These are phyloP conservation scores for Thecaphora thlaspeos DNA, from an alignment of 1,284 basidiomycete genomes.

Conservation along the genomic window DNA sequence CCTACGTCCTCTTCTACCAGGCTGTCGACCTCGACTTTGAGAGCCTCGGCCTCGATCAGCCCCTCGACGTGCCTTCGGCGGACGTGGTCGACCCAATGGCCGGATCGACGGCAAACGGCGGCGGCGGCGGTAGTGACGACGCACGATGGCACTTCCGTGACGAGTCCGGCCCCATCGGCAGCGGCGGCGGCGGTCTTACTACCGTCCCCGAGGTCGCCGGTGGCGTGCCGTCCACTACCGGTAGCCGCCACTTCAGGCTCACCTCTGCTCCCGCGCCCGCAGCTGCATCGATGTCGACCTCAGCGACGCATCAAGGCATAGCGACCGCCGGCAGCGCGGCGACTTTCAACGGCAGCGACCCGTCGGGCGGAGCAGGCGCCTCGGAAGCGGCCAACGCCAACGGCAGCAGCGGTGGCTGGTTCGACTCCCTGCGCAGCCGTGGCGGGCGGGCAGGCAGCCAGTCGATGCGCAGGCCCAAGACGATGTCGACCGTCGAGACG, in stretches of 20 bases:
- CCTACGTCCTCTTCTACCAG: conserved; percentile 97
- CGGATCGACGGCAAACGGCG: no score
- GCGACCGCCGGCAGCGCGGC: background rate
- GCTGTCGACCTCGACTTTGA: conserved; percentile 68
- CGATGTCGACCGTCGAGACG: conserved; percentile 15
- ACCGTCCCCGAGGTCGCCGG: conserved; percentile 4
- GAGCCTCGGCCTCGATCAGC: conserved; percentile 20
- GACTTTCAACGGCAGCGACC: conserved; percentile 4
- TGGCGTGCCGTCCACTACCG: no score
- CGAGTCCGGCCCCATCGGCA: conserved; percentile 18
- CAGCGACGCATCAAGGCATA: background rate
- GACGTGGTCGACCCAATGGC: background rate
- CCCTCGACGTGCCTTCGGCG: conserved; percentile 3
- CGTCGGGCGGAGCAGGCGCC: conserved; percentile 19
- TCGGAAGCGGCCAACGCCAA: conserved; percentile 6
- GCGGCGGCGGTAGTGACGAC: conserved; percentile 9
- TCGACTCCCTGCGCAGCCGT: conserved; percentile 33
- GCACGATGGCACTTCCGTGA: conserved; percentile 11
- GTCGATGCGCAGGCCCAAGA: conserved; percentile 27
- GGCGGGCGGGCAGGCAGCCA: conserved; percentile 28
- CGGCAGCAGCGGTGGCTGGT: conserved; percentile 30
- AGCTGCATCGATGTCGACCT: background rate
- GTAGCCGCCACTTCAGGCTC: no score
- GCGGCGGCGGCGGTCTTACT: conserved; percentile 14
- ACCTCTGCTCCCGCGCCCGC: no score